These are phyloP conservation scores for Grosmannia huntii DNA, from an alignment of 2,329 filamentous ascomycete genomes.

Conservation along the genomic window DNA sequence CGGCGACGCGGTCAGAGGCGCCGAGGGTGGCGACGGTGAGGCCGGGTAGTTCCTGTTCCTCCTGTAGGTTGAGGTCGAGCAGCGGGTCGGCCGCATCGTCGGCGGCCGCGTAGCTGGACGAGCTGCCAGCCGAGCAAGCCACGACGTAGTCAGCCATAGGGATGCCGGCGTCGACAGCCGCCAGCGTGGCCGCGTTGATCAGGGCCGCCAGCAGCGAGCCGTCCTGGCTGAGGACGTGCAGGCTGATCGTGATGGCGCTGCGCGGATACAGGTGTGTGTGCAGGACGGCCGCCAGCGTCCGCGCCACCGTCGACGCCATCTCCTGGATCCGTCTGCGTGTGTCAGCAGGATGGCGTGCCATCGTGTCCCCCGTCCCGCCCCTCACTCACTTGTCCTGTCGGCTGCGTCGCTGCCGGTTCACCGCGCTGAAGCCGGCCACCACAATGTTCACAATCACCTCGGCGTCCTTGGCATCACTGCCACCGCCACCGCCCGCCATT, in stretches of 20 bases:
- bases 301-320: constrained; percentile 65
- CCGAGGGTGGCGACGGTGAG: constrained; percentile 76
- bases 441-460: constrained; percentile 71
- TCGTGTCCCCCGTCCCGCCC: background rate
- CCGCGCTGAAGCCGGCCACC: constrained; percentile 75
- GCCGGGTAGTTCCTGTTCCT: constrained; percentile 80
- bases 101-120: constrained; percentile 49
- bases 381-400: constrained; percentile 63
- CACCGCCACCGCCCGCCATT: constrained; percentile 18
- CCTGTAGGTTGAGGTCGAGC: constrained; percentile 64
- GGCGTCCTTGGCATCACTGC: constrained; percentile 34
- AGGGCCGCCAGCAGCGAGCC: constrained; percentile 81
- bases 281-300: constrained; percentile 63
- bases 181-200: constrained; percentile 82
- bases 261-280: constrained; percentile 85
- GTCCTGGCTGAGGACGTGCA: constrained; percentile 83
- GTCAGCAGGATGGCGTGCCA: too few species aligned
- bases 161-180: constrained; percentile 85
- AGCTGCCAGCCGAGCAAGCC: constrained; percentile 77
- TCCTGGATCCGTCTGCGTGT: constrained; percentile 58
- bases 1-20: constrained; percentile 59
- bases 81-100: constrained; percentile 64
- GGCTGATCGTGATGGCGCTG: constrained; percentile 66
- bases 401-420: constrained; percentile 67
- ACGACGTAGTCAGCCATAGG: constrained; percentile 89